Conservation (phyloP, 192 early-diverging fungal species). For the Dimargaris cristalligena region DNA sequence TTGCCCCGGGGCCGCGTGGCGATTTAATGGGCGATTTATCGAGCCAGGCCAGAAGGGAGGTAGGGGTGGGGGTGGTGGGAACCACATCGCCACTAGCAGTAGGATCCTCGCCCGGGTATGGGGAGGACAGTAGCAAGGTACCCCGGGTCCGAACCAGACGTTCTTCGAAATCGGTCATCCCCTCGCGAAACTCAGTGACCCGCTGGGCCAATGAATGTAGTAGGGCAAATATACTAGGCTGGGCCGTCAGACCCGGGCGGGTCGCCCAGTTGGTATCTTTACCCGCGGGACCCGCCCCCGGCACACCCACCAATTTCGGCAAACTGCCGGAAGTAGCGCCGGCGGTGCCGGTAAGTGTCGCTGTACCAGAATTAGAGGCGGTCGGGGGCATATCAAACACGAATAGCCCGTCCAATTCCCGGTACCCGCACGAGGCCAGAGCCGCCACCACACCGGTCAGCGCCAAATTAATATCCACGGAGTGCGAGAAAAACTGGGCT, state of each 20-base stretch:
- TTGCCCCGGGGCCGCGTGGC: not conserved
- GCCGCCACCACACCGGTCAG: slow-evolving; percentile 77
- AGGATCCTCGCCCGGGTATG: not conserved
- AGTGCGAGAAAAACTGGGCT: slow-evolving; percentile 69
- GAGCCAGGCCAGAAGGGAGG: no score
- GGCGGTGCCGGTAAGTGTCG: not conserved
- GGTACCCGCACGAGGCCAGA: slow-evolving; percentile 57
- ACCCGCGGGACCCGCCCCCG: not conserved
- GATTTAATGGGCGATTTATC: not conserved
- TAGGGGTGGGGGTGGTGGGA: not conserved
- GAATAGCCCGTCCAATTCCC: slow-evolving; percentile 35
- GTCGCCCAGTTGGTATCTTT: not conserved
- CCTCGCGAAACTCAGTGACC: not conserved
- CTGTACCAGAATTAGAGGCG: not conserved
- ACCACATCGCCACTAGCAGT: not conserved
- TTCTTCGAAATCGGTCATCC: not conserved
- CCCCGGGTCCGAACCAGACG: not conserved
- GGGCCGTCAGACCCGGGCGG: not conserved
- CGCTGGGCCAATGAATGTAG: not conserved
- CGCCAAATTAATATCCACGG: slow-evolving; percentile 75
- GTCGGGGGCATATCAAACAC: not conserved
- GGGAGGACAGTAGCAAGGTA: not conserved
- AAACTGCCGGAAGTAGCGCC: not conserved
- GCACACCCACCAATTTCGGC: not conserved
- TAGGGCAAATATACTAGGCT: not conserved